A percentile compares a stretch with the other conserved stretches of the same genome.
Conservation (phyloP, 371 early-diverging fungal species). For the Capillidium heterosporum region DNA sequence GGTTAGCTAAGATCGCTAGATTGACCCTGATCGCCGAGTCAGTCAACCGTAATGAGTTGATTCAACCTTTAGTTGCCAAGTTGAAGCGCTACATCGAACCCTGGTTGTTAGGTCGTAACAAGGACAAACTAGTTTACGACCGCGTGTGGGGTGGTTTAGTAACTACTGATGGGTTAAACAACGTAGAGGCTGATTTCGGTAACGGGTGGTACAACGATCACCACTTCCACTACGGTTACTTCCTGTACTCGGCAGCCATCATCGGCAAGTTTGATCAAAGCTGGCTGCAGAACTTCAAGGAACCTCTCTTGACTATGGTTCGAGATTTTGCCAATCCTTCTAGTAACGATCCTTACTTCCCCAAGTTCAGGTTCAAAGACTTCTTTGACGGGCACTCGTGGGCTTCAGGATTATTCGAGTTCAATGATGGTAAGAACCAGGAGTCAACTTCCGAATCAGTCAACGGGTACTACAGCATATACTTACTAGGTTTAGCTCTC, state of each 20-base stretch:
- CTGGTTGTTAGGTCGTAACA: slow-evolving; percentile 31
- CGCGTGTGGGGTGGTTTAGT: slow-evolving; percentile 11
- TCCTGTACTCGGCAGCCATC: slow-evolving; percentile 36
- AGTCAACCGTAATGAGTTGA: slow-evolving; percentile 19
- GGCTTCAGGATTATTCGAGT: slow-evolving; percentile 50
- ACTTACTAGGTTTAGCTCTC: slow-evolving; percentile 35
- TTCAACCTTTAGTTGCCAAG: slow-evolving; percentile 15
- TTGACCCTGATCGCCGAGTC: slow-evolving; percentile 34
- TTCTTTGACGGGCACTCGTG: slow-evolving; percentile 65
- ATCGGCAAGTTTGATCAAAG: slow-evolving; percentile 35
- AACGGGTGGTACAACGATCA: slow-evolving; percentile 49
- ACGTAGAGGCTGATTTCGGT: slow-evolving; percentile 25
- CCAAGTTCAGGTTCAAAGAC: slow-evolving; percentile 48
- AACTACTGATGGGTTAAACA: slow-evolving; percentile 4
- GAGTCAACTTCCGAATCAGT: slow-evolving; percentile 57
- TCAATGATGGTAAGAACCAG: slow-evolving; percentile 46
- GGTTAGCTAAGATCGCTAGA: slow-evolving; percentile 41
- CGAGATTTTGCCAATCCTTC: slow-evolving; percentile 48
- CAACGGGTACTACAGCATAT: slow-evolving; percentile 47
- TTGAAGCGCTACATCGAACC: slow-evolving; percentile 25
- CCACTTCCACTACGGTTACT: slow-evolving; percentile 67
- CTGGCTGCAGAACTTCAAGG: slow-evolving; percentile 20
- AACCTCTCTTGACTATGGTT: slow-evolving; percentile 23
- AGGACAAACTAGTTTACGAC: slow-evolving; percentile 38
- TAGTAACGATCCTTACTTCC: slow-evolving; percentile 30